Evolutionary conservation across 192 early-diverging fungal species (phyloP), one percentile per base, ranked within the genome.

Genomic region (Gorgonomyces haynaldii): DNA sequence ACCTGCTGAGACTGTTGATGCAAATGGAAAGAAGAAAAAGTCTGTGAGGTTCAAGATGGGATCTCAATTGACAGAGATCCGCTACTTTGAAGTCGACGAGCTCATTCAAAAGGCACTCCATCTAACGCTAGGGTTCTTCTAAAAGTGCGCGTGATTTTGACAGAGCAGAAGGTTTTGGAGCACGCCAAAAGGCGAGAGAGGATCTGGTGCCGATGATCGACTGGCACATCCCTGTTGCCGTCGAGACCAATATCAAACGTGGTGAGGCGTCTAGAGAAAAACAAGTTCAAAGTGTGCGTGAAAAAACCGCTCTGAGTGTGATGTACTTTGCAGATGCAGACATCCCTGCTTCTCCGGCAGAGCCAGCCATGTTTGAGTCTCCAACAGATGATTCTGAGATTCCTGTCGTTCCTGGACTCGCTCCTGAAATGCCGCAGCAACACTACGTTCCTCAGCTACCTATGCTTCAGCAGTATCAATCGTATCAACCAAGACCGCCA

Each of bases 11-110:
- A 41, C 39, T 41, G 8, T 43, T 10, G 42, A 28, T 28, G 29
- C 25, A 28, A 28, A 43, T 43, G 42, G 42, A 5, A 43, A 43
- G 15, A 43, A 43, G 1, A 43, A 43, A 15, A 43, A 43, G 22
- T n/a, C 42, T n/a, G 42, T 43, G 5, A 25, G 22, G 29, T 43
- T 43, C n/a, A 43, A 41, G 20, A 5, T 23, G 6, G 39, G 24
- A 41, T 41, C 39, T 22, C 6, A 9, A 23, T 23, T 41, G 4
- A 23, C 25, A 13, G 21, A 41, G 24, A 41, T 41, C 4, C 20
- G 39, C 9, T 41, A 41, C n/a, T 41, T 41, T 41, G 39, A 41
- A 23, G 21, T 41, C 9, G 39, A 41, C 8, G 39, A 41, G 12
- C 25, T 41, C 7, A 41, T 23, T 22, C 39, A 19, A 41, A 41